Conservation (phyloP, 2,329 filamentous ascomycete genomes). For the Exophiala xenobiotica region DNA sequence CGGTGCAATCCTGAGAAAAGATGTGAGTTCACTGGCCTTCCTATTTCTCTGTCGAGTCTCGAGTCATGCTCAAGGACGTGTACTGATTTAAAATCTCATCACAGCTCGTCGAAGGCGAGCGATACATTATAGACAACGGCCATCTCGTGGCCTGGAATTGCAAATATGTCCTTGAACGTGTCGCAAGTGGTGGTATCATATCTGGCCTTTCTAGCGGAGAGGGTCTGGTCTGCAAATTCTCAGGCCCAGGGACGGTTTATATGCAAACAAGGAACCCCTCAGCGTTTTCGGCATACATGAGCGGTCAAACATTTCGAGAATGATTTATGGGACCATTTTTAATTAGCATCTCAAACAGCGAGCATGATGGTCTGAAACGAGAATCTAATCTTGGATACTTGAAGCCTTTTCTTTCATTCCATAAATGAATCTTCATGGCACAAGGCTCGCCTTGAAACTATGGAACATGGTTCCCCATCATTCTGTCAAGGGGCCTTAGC, state of each 20-base stretch:
- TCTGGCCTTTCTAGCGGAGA: slow-evolving; percentile 79
- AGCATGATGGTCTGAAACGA: too few species aligned
- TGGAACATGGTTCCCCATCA: too few species aligned
- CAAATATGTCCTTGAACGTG: slow-evolving; percentile 86
- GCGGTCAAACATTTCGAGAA: slow-evolving; percentile 12
- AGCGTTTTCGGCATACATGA: slow-evolving; percentile 52
- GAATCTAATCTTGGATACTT: too few species aligned
- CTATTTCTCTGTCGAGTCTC: too few species aligned
- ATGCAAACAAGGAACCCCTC: slow-evolving; percentile 87
- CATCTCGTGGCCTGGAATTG: slow-evolving; percentile 97
- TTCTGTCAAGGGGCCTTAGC: too few species aligned
- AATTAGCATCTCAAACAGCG: not conserved
- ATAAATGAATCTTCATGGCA: too few species aligned
- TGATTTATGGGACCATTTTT: slow-evolving; percentile 3
- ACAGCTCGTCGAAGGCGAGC: slow-evolving; percentile 65
- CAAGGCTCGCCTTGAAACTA: too few species aligned
- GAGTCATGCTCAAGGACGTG: too few species aligned
- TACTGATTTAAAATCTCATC: too few species aligned
- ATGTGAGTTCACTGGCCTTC: slow-evolving; percentile 59
- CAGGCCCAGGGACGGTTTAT: slow-evolving; percentile 83
- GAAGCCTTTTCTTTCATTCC: not conserved
- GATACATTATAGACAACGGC: slow-evolving; percentile 89
- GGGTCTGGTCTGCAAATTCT: slow-evolving; percentile 92
- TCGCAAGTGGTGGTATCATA: slow-evolving; percentile 88
- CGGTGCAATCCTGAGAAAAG: slow-evolving; percentile 91